Evolutionary conservation across 2,329 filamentous ascomycete genomes (phyloP).

Genomic region (Colletotrichum liaoningense): DNA sequence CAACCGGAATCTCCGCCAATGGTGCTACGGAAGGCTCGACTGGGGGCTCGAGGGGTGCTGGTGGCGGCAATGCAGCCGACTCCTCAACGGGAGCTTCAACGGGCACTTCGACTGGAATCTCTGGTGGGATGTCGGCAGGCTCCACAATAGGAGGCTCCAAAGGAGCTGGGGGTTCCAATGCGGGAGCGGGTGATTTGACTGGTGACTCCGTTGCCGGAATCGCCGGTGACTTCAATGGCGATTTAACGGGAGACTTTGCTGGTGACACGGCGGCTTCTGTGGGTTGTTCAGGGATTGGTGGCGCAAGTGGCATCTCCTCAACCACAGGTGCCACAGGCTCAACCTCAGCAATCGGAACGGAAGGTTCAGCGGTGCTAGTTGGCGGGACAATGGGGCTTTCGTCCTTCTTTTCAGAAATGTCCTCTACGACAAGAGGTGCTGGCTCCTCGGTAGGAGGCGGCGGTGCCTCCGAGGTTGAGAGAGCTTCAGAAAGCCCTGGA

Average conservation of each 20-base stretch:
- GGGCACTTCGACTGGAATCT: conserved; percentile 5
- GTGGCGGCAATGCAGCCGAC: too few species aligned
- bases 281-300: neutral
- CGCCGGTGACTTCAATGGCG: conserved; percentile 2
- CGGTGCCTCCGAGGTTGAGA: neutral
- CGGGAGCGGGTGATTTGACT: conserved; percentile 1
- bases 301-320: neutral
- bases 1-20: neutral
- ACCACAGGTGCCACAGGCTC: neutral
- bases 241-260: conserved; percentile 11
- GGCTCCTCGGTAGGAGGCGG: neutral
- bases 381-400: neutral
- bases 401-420: conserved; percentile 12
- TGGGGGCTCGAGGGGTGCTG: neutral
- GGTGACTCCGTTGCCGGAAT: conserved; percentile 1
- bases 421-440: conserved; percentile 6
- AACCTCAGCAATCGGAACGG: neutral
- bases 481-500: neutral
- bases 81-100: neutral
- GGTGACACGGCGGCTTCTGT: conserved; percentile 10
- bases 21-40: neutral
- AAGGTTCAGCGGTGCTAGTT: neutral
- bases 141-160: conserved; percentile 13
- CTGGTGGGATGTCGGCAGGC: conserved; percentile 1
- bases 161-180: neutral